Percentiles rank a stretch among this genome's conserved stretches.
These are phyloP conservation scores for Setaria viridis DNA, from an alignment of 202 grass and related monocot genomes.

Conservation along the genomic window DNA sequence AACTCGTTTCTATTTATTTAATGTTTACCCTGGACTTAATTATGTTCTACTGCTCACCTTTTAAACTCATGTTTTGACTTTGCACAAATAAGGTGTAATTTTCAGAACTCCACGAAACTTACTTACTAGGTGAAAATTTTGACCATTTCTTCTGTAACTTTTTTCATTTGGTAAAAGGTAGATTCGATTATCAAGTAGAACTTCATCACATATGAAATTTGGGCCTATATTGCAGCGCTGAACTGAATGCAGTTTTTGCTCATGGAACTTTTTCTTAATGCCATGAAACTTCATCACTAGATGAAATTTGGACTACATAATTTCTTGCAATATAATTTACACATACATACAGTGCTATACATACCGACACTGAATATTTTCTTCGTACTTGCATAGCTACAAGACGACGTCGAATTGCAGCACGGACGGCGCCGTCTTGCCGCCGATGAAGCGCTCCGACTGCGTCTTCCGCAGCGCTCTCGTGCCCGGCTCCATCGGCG, in stretches of 20 bases:
- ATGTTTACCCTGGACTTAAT: too few species aligned
- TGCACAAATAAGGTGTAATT: too few species aligned
- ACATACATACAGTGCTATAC: conserved; percentile 4
- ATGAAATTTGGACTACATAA: neutral
- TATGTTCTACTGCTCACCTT: neutral
- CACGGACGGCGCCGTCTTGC: conserved; percentile 46
- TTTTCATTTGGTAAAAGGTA: too few species aligned
- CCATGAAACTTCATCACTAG: too few species aligned
- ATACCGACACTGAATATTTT: neutral
- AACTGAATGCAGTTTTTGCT: neutral
- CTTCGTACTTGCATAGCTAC: conserved; percentile 7
- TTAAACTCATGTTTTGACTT: neutral
- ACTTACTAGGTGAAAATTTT: too few species aligned
- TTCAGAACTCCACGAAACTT: too few species aligned
- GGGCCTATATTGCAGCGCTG: neutral
- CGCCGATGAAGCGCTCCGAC: conserved; percentile 55
- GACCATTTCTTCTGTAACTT: too few species aligned
- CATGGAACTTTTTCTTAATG: neutral
- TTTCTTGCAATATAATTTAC: conserved; percentile 6
- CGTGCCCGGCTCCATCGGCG: conserved; percentile 1
- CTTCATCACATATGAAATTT: too few species aligned
- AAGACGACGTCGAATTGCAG: conserved; percentile 52
- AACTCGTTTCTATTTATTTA: neutral
- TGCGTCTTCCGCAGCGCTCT: conserved; percentile 44
- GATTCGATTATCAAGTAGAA: too few species aligned